Base-by-base conservation (phyloP, 2,329 filamentous ascomycete genomes). In the Alternaria tenuissima region DNA sequence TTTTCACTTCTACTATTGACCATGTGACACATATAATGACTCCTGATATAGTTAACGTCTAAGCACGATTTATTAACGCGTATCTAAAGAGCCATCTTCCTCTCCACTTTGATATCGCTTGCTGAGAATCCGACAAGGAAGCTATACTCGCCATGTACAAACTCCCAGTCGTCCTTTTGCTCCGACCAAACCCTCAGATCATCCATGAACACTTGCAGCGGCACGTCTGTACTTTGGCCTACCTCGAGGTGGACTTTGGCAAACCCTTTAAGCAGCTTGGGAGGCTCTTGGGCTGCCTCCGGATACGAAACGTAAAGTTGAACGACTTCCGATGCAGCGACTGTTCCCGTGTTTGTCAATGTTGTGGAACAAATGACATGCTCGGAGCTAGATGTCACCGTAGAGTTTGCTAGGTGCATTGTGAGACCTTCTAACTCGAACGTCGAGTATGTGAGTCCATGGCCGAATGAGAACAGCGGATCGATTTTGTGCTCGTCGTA, bases 61-160 rank as follows among this genome's bases (percentile, higher is more conserved):
- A 14, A 36, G 12, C 3, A 36, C 32, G 2, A 14, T 36, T 0
- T 3, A 16, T 14, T 16, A 1, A 0, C 16, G 32, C 0, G 1
- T 2, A 36, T 36, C 32, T 36, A 36, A 16, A 36, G 32, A 36
- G 0, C 0, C 11, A 36, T 36, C 12, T 36, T 36, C 14, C 14
- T 4, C 14, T 36, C 6, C 3, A 36, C 32, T 1, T 16, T 36
- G 11, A 36, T 36, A 0, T 36, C 14, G 6, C 32, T 16, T 14
- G 32, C 14, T 12, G 32, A 36, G 32, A 36, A 36, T 36, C 32
- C 32, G 32, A 36, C 12, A 14, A 14, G 32, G 0, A 36, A 36
- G 14, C 32, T 36, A 16, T 36, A 36, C 32, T 36, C 32, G 5
- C 32, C 32, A 16, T 36, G 32, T 36, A 36, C 32, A 36, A 36